A percentile compares a stretch with the other conserved stretches of the same genome.
Conservation (phyloP, 2,329 filamentous ascomycete species). For the Aspergillus awamori region DNA sequence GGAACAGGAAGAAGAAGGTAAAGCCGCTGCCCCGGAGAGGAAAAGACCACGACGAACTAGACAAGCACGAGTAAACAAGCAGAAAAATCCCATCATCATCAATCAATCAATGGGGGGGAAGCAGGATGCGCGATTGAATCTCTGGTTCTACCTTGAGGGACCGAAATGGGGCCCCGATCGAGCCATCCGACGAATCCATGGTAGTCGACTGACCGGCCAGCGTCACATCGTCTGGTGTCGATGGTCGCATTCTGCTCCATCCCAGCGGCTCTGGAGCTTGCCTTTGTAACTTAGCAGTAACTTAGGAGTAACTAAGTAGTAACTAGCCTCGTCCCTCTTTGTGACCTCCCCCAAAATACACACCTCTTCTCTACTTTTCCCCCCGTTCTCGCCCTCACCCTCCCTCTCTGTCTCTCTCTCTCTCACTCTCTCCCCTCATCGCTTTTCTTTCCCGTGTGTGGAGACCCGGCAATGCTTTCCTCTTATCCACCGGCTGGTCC, state of each 20-base stretch:
- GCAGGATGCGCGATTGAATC: neutral
- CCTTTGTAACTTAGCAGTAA: neutral
- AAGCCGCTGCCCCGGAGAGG: neutral
- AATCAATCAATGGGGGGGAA: neutral
- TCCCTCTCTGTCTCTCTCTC: slow-evolving; percentile 14
- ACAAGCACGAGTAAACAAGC: neutral
- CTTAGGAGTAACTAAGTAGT: no score
- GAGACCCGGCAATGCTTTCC: slow-evolving; percentile 18
- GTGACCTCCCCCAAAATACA: neutral
- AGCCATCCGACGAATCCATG: slow-evolving; percentile 8
- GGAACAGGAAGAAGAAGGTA: neutral
- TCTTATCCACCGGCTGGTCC: slow-evolving; percentile 30
- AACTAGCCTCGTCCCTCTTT: neutral
- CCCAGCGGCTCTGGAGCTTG: slow-evolving; percentile 16
- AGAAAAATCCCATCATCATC: neutral
- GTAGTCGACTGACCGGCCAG: slow-evolving; percentile 24
- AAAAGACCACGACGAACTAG: slow-evolving; percentile 5
- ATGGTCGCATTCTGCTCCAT: slow-evolving; percentile 37
- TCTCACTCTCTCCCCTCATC: slow-evolving; percentile 3
- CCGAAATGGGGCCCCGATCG: neutral
- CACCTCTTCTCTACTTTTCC: neutral
- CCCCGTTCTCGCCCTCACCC: slow-evolving; percentile 6
- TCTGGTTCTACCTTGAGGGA: neutral
- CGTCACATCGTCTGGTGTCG: slow-evolving; percentile 40
- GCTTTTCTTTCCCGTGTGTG: slow-evolving; percentile 17